Evolutionary conservation across 371 early-diverging fungal genomes (phyloP).

Genomic region (Saksenaea vasiformis): DNA sequence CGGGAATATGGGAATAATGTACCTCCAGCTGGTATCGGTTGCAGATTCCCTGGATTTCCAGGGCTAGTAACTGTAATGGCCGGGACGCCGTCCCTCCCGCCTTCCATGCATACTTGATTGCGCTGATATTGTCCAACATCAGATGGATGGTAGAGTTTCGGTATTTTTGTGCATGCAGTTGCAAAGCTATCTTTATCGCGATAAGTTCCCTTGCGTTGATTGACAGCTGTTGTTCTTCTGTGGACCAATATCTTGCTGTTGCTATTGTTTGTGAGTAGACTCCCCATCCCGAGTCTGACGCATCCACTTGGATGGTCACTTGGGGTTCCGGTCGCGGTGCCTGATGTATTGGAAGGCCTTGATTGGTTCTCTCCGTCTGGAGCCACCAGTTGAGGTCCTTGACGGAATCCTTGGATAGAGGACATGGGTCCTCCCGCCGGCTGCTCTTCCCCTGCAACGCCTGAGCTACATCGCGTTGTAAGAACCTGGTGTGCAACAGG

Average conservation of each 20-base stretch:
- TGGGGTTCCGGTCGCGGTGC: neutral
- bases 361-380: neutral
- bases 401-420: neutral
- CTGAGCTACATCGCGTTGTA: constrained; percentile 20
- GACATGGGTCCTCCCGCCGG: constrained; percentile 8
- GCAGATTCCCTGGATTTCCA: constrained; percentile 16
- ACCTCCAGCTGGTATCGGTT: constrained; percentile 7
- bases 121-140: constrained; percentile 23
- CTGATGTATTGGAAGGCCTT: constrained; percentile 13
- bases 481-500: constrained; percentile 13
- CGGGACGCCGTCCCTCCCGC: constrained; percentile 22
- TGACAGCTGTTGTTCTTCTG: constrained; percentile 9
- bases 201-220: constrained; percentile 28
- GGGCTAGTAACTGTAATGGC: constrained; percentile 12
- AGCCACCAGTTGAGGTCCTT: constrained; percentile 17
- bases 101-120: constrained; percentile 21
- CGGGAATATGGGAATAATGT: constrained; percentile 18
- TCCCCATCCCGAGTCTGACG: constrained; percentile 19
- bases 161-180: constrained; percentile 15
- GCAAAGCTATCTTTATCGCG: constrained; percentile 17
- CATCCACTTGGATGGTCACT: constrained; percentile 1
- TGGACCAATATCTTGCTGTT: constrained; percentile 23
- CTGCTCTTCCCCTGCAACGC: neutral
- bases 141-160: constrained; percentile 12
- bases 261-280: no score